phyloP scores from a whole-genome alignment of 202 grass and related monocot genomes.

The Hordeum pubiflorum region DNA sequence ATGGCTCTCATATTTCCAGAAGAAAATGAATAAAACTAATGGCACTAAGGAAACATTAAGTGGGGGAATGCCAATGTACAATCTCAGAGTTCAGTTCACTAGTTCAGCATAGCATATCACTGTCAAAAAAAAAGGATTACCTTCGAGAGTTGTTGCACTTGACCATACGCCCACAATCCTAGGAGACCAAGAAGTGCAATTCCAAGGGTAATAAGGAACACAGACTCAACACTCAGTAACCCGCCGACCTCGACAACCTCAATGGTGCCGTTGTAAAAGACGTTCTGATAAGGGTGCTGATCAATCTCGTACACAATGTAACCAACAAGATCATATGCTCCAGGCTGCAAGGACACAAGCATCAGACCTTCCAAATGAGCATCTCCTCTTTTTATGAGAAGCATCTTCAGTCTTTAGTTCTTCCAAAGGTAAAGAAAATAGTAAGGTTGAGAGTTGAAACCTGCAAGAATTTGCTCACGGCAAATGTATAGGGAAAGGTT shows the following conservation, averaged over 20 bases:
- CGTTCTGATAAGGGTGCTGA: slow-evolving; percentile 67
- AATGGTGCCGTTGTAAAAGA: slow-evolving; percentile 92
- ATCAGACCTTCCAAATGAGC: background rate
- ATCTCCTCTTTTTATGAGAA: background rate
- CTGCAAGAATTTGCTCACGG: slow-evolving; percentile 97
- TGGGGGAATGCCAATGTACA: background rate
- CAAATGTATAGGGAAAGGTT: slow-evolving; percentile 82
- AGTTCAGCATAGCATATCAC: background rate
- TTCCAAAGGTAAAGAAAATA: slow-evolving; percentile 17
- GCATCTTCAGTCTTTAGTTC: background rate
- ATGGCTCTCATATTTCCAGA: background rate
- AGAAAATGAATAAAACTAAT: background rate
- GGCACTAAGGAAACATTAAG: background rate
- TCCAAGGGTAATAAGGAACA: slow-evolving; percentile 92
- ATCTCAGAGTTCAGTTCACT: background rate
- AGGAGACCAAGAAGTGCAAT: slow-evolving; percentile 61
- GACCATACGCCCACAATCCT: slow-evolving; percentile 88
- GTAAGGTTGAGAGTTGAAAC: slow-evolving; percentile 28
- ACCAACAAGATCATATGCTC: slow-evolving; percentile 91
- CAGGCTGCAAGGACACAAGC: slow-evolving; percentile 52
- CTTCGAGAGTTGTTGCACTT: slow-evolving; percentile 91
- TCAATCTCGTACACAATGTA: slow-evolving; percentile 92
- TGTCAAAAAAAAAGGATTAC: slow-evolving; percentile 30
- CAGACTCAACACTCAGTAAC: slow-evolving; percentile 81
- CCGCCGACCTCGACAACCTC: slow-evolving; percentile 87